Base-by-base conservation (phyloP, 139 green algal species). In the Chlamydomonas sp. region DNA sequence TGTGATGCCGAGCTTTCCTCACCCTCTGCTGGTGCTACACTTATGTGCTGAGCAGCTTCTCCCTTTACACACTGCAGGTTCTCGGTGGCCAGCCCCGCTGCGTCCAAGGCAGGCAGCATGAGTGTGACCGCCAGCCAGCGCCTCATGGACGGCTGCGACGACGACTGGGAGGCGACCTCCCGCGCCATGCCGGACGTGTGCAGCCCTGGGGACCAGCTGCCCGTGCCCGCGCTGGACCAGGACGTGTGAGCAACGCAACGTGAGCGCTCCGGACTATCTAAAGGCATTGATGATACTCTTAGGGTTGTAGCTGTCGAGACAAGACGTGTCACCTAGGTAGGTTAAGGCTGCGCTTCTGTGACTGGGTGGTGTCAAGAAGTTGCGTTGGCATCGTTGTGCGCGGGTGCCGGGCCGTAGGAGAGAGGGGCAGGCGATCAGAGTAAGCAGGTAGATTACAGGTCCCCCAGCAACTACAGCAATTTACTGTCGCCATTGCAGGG, bases 141-240 rank as follows among this genome's bases (percentile, higher is more conserved):
- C 62, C 60, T 84, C 14, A 5, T 79, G 8, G 82, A 31, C 0
- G 72, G 80, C 72, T 62, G 67, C 5, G 84, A 83, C 0, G 84
- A 82, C 57, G 57, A 64, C 31, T 75, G 77, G 31, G 75, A 83
- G 64, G 72, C 9, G 17, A 88, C 62, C 63, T 62, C 63, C 4
- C 61, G 83, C 12, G 62, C 18, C n/a, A 8, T 73, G 61, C 75
- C 17, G 3, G 84, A 88, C 84, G 10, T 69, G 1, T 18, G 62
- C 18, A 83, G 63, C 75, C 74, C 67, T 1, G 84, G 84, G 3
- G 84, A 88, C 76, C 84, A 88, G 75, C 63, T 88, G 49, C 75
- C 84, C 31, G 78, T 88, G 1, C 84, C 75, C 1, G 83, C 63
- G 1, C 5, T 59, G 5, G 83, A 61, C 66, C 10, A 18, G 66